phyloP scores from a whole-genome alignment of 805 yeast genomes.

The Torulaspora indica region DNA sequence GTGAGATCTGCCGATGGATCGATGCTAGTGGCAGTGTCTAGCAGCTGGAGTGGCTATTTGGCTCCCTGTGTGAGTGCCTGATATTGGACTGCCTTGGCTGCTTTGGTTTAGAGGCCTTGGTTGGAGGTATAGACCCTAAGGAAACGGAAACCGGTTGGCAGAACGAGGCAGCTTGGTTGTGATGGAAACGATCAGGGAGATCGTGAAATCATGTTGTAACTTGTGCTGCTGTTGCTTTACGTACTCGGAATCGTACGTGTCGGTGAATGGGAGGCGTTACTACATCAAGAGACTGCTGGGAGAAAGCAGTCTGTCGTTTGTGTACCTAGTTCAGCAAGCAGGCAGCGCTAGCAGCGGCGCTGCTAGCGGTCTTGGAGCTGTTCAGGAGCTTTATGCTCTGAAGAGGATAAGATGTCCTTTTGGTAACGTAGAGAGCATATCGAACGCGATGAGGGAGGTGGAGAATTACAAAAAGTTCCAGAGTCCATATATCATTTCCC shows the following conservation, averaged over 20 bases:
- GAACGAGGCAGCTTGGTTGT: not conserved
- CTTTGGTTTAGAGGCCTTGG: not conserved
- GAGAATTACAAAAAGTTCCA: conserved; percentile 67
- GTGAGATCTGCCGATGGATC: no score
- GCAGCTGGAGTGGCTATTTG: not conserved
- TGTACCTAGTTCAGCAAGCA: conserved; percentile 62
- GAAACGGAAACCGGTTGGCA: not conserved
- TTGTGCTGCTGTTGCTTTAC: conserved; percentile 31
- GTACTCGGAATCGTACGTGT: conserved; percentile 48
- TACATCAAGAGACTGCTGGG: conserved; percentile 69
- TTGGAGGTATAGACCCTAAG: not conserved
- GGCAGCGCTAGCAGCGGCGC: conserved; percentile 30
- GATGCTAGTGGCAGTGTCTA: no score
- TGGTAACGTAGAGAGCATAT: conserved; percentile 66
- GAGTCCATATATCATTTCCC: conserved; percentile 60
- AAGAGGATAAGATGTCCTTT: conserved; percentile 85
- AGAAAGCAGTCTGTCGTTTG: conserved; percentile 87
- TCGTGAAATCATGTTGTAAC: conserved; percentile 19
- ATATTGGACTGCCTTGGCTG: not conserved
- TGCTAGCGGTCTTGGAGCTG: conserved; percentile 1
- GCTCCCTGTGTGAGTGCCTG: not conserved
- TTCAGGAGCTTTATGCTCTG: conserved; percentile 54
- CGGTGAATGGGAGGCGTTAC: conserved; percentile 58
- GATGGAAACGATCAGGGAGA: conserved; percentile 12
- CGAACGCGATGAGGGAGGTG: conserved; percentile 71